Base-by-base conservation (phyloP, 768 basidiomycete species). In the Phlegmacium glaucopus region DNA sequence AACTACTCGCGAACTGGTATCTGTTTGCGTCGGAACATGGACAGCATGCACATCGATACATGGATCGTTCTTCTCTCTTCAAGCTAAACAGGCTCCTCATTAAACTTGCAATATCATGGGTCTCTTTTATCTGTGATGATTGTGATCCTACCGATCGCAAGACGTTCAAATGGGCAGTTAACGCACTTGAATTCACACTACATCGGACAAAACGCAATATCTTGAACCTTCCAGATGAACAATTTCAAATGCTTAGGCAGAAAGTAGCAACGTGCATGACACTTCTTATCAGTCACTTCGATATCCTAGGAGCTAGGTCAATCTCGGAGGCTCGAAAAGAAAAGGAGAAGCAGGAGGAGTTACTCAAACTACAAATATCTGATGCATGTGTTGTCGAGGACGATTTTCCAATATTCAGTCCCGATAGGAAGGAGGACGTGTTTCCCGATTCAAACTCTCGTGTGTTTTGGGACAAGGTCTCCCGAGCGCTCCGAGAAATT, bases 151-250 rank as follows among this genome's bases (percentile, higher is more conserved):
- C 90, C 28, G 94, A 98, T 64, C 80, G 92, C 48, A 89, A 86
- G 64, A 98, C 93, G 0, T 99, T 99, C 77, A 87, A 90, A 62
- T 98, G 94, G 94, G 94, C 96, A 7, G 94, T 99, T 44, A 90
- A 87, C 48, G 94, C 96, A 2, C 80, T 99, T 26, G 93, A 96
- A 61, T 97, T 94, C 61, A 85, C 93, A 1, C 80, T 91, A 49
- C 79, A 85, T 50, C 85, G 94, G 46, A 97, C 94, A 11, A 80
- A 85, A 53, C 83, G 90, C 46, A 90, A 88, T 63, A 97, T 99
- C 56, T 76, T 96, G 9, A 85, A 94, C 18, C 78, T 98, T 43
- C 86, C 90, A 10, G 79, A 82, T 48, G 82, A 86, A 49, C 91
- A 99, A 65, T 99, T 99, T 63, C 83, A 89, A 59, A 80, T 90